Conservation (phyloP, 768 basidiomycete genomes). For the Russula vinacea region DNA sequence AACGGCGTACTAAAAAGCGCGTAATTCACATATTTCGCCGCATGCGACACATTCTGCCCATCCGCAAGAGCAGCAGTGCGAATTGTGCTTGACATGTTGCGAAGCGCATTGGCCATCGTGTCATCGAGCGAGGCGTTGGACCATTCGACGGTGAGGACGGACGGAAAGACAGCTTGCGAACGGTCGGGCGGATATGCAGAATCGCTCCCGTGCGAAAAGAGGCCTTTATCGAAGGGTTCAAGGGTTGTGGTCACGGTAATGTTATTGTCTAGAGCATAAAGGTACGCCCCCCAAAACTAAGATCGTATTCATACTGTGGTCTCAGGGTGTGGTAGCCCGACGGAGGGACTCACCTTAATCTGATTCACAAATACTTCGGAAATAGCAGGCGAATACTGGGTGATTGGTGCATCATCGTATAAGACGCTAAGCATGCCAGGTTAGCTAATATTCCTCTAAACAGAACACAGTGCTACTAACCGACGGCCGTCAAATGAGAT, state of each 20-base stretch:
- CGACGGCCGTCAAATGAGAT: neutral
- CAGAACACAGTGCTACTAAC: neutral
- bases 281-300: neutral
- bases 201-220: conserved; percentile 14
- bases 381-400: conserved; percentile 5
- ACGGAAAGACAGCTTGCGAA: conserved; percentile 12
- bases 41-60: conserved; percentile 26
- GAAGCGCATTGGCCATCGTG: conserved; percentile 41
- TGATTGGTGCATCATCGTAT: neutral
- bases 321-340: neutral
- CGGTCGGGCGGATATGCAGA: conserved; percentile 25
- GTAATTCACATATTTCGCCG: neutral
- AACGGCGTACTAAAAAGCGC: neutral
- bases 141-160: neutral
- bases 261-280: neutral
- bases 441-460: neutral
- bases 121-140: conserved; percentile 38
- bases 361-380: conserved; percentile 5
- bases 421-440: neutral
- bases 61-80: conserved; percentile 16
- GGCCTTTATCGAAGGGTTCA: neutral
- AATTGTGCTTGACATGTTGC: neutral
- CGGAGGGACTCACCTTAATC: neutral
- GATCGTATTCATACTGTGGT: neutral
- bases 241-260: neutral